Evolutionary conservation across 768 basidiomycete species (phyloP), one percentile per base, ranked within the genome.

Genomic region (Tylopilus plumbeoviolaceoides): DNA sequence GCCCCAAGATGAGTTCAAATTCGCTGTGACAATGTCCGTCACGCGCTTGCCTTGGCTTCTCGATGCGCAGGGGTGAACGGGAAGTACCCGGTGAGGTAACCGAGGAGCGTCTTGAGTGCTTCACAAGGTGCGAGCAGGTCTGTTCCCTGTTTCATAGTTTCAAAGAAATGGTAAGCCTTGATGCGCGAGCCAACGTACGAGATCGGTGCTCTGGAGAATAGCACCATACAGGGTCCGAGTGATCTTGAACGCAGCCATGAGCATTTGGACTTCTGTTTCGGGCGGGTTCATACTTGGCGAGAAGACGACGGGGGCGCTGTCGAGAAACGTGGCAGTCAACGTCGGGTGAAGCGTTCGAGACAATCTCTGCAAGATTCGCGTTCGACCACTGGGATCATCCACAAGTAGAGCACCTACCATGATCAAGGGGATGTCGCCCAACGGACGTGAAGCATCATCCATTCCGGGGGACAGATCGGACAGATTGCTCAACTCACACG

Each of bases 291-390:
- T 71, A 57, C 77, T 79, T 0, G 89, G 87, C 4, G 84, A 78
- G 70, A 95, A 95, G 2, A 88, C 89, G 14, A 80, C 65, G 2
- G 95, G 91, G 5, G 91, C 91, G 58, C 83, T 82, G 66, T 98
- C 95, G 20, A 98, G 80, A 70, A 92, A 91, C 2, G 89, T 85
- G 20, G 91, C 85, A 2, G 92, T 72, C 11, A 98, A 73, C 10
- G 85, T 84, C 4, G 91, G 78, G 60, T 93, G 82, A n/a, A 98
- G 70, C 14, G 84, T 80, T 48, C 79, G 77, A 51, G 87, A 82
- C 25, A 97, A 73, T 66, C 79, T 80, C 88, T 90, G 57, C 17
- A 54, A 43, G 51, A 53, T 51, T 49, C 60, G 42, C 58, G 55
- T 54, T 48, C 5, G 41, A 45, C 35, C 41, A 28, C 50, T 28